Percentiles rank a stretch among this genome's conserved stretches.
Evolutionary conservation across 768 basidiomycete genomes (phyloP).

Genomic region (Leccinum ochraceum): DNA sequence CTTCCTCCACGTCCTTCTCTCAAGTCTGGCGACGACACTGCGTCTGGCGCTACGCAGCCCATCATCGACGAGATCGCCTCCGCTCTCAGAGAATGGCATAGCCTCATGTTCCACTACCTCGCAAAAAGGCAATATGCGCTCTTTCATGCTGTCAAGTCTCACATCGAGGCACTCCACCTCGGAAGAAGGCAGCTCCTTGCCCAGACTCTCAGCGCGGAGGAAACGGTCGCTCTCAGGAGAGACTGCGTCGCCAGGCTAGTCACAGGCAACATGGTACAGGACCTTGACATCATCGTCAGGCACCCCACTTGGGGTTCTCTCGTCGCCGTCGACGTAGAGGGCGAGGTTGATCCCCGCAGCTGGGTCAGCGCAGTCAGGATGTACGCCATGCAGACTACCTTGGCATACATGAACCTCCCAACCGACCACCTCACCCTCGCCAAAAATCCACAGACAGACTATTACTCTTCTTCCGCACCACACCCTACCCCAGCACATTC

Average conservation of each 20-base stretch:
- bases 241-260: conserved; percentile 90
- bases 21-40: conserved; percentile 93
- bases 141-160: conserved; percentile 82
- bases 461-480: conserved; percentile 40
- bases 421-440: conserved; percentile 39
- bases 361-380: conserved; percentile 90
- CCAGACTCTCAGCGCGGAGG: conserved; percentile 84
- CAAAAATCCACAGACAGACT: conserved; percentile 43
- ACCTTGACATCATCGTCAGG: conserved; percentile 93
- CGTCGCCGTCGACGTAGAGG: conserved; percentile 87
- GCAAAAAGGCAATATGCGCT: conserved; percentile 86
- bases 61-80: conserved; percentile 98
- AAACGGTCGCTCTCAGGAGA: conserved; percentile 75
- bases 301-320: conserved; percentile 91
- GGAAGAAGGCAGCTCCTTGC: conserved; percentile 90
- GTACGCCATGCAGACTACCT: conserved; percentile 85
- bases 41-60: conserved; percentile 78
- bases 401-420: conserved; percentile 71
- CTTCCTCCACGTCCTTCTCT: conserved; percentile 91
- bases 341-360: conserved; percentile 74
- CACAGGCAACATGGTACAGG: conserved; percentile 87
- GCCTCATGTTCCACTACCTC: conserved; percentile 88
- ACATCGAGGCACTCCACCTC: conserved; percentile 88
- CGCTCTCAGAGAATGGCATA: conserved; percentile 94
- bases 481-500: conserved; percentile 67